Evolutionary conservation across 345 rosid genomes (phyloP), one percentile per base, ranked within the genome.

Genomic region (Salix dunnii): DNA sequence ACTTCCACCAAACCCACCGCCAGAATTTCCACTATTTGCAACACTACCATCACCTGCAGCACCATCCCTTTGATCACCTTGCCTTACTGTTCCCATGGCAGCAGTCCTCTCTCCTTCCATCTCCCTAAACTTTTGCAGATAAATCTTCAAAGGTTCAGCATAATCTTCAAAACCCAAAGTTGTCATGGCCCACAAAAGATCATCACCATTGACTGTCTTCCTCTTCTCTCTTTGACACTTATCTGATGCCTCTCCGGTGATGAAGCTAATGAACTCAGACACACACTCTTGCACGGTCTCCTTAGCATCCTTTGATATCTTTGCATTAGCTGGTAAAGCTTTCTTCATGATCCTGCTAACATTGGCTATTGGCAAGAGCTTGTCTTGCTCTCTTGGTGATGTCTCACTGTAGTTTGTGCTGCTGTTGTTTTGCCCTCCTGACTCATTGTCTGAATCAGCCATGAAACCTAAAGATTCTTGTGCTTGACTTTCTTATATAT

Each of bases 251-350:
- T 73, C 76, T 61, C 76, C 76, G 16, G 74, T 72, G 40, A 72
- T 72, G 74, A 72, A 72, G 74, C 74, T 72, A 1, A 72, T 72
- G 74, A 72, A 72, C 64, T 72, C 74, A 0, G 74, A 72, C 17
- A 72, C 74, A n/a, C 74, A 72, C 74, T 72, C 74, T n/a, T 73
- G 76, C 49, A 73, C 76, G 6, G 76, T 73, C 68, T 73, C 76
- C 68, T 73, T 73, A 12, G 69, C 76, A 33, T 73, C 76, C 55
- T 73, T 73, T 2, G 76, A 73, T 12, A 73, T 62, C 76, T 73
- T 73, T 25, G 69, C 76, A 21, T 73, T 73, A 27, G 76, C 76
- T 1, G 76, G 76, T 38, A 58, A 58, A 10, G 62, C 62, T n/a
- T 58, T 58, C 62, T 58, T 58, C 62, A 58, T 58, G 62, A 58